Percentiles rank a stretch among this genome's conserved stretches.
phyloP scores from a whole-genome alignment of 768 basidiomycete genomes.

The Suillus occidentalis region DNA sequence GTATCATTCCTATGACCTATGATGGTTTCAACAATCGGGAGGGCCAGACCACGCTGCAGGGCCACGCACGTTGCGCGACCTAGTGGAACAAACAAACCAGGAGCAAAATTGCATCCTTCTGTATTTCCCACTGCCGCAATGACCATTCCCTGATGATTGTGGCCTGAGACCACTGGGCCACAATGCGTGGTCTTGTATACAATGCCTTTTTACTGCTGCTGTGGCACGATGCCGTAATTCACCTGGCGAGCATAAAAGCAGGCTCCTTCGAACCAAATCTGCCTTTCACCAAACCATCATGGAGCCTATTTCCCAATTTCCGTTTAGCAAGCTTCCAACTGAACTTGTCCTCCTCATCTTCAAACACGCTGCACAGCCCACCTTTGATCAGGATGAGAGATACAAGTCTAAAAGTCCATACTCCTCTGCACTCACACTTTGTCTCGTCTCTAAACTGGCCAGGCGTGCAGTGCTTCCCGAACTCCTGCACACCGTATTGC shows the following conservation, averaged over 20 bases:
- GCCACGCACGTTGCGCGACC: background rate
- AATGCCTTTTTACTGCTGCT: background rate
- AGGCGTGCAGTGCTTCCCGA: slow-evolving; percentile 37
- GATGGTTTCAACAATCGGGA: background rate
- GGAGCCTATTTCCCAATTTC: slow-evolving; percentile 3
- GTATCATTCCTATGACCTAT: background rate
- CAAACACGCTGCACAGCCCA: slow-evolving; percentile 29
- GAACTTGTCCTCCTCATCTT: slow-evolving; percentile 40
- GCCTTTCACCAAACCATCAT: background rate
- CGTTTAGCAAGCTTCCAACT: slow-evolving; percentile 30
- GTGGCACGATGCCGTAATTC: background rate
- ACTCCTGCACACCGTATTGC: slow-evolving; percentile 39
- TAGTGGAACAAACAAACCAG: background rate
- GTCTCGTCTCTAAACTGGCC: slow-evolving; percentile 33
- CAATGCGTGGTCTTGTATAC: slow-evolving; percentile 8
- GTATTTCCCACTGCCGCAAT: too few species aligned
- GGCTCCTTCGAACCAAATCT: background rate
- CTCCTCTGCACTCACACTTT: slow-evolving; percentile 31
- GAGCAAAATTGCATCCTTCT: background rate
- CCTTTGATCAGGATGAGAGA: slow-evolving; percentile 7
- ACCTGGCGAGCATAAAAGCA: background rate
- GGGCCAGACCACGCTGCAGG: background rate
- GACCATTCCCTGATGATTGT: too few species aligned
- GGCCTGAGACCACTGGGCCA: background rate
- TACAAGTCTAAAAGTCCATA: slow-evolving; percentile 8